phyloP scores from a whole-genome alignment of 164 flowering plant species.

The Litsea cubeba region DNA sequence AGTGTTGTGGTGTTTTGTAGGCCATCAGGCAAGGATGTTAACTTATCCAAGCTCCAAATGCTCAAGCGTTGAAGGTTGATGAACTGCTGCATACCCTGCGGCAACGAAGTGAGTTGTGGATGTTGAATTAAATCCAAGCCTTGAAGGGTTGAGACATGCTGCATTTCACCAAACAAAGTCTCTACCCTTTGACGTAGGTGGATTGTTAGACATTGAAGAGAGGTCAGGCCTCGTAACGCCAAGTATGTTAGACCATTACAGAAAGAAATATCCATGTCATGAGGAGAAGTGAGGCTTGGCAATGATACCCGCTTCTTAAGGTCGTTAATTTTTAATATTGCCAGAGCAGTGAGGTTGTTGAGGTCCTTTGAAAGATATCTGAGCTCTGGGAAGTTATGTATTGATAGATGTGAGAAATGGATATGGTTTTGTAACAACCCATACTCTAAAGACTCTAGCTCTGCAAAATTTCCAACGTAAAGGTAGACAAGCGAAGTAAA shows the following conservation, averaged over 20 bases:
- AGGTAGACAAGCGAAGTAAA: constrained; percentile 1
- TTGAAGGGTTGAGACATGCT: neutral
- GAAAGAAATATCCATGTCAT: too few relatives aligned
- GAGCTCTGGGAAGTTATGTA: neutral
- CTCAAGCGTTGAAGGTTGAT: neutral
- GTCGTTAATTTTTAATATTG: neutral
- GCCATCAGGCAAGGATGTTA: constrained; percentile 10
- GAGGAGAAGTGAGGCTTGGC: neutral
- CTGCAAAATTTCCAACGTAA: neutral
- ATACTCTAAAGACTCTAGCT: constrained; percentile 2
- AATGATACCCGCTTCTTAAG: neutral
- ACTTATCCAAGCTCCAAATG: neutral
- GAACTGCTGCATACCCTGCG: constrained; percentile 4
- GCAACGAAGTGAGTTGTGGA: neutral
- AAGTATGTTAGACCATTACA: too few relatives aligned
- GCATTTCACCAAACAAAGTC: neutral
- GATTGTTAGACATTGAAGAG: neutral
- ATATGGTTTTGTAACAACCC: constrained; percentile 7
- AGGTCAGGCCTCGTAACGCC: neutral
- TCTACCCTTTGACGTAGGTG: neutral
- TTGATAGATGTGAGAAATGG: neutral
- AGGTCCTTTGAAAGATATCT: constrained; percentile 8
- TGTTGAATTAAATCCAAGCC: neutral
- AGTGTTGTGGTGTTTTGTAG: neutral
- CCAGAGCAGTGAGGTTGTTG: constrained; percentile 1